These are phyloP conservation scores for Botryosphaeria dothidea DNA, from an alignment of 2,329 filamentous ascomycete genomes.

Conservation along the genomic window DNA sequence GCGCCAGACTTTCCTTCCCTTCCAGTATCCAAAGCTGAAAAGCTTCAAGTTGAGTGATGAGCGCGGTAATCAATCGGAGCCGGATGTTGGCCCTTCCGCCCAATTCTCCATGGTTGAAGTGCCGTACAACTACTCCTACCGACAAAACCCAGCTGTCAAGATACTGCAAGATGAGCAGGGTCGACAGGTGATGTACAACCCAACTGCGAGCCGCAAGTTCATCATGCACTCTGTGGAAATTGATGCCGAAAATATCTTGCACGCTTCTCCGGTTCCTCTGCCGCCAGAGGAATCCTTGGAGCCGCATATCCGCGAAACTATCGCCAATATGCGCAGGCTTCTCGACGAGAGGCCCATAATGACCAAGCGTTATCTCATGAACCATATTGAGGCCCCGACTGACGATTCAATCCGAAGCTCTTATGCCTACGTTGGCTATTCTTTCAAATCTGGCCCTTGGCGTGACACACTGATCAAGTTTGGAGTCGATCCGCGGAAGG, in stretches of 20 bases:
- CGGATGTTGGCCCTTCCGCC: constrained; percentile 76
- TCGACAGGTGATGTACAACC: constrained; percentile 49
- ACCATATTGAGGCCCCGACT: constrained; percentile 61
- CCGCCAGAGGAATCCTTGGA: constrained; percentile 53
- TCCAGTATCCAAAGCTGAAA: constrained; percentile 62
- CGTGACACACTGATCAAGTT: constrained; percentile 83
- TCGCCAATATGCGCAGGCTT: constrained; percentile 63
- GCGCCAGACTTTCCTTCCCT: constrained; percentile 68
- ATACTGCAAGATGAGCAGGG: constrained; percentile 57
- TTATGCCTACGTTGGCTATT: constrained; percentile 83
- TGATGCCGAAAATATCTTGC: constrained; percentile 63
- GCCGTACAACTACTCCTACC: constrained; percentile 75
- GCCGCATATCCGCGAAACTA: constrained; percentile 62
- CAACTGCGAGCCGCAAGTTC: constrained; percentile 47
- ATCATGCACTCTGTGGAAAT: constrained; percentile 61
- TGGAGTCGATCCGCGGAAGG: constrained; percentile 79
- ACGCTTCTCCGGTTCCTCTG: constrained; percentile 58
- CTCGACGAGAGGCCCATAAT: constrained; percentile 79
- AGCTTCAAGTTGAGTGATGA: constrained; percentile 56
- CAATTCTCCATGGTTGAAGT: constrained; percentile 73
- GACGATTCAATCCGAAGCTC: constrained; percentile 67
- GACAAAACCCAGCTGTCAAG: constrained; percentile 79
- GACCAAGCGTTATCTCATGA: constrained; percentile 80
- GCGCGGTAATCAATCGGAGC: constrained; percentile 58
- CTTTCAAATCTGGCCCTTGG: constrained; percentile 91